Conservation (phyloP, 306 rosid species). For the Vigna hirtella region DNA sequence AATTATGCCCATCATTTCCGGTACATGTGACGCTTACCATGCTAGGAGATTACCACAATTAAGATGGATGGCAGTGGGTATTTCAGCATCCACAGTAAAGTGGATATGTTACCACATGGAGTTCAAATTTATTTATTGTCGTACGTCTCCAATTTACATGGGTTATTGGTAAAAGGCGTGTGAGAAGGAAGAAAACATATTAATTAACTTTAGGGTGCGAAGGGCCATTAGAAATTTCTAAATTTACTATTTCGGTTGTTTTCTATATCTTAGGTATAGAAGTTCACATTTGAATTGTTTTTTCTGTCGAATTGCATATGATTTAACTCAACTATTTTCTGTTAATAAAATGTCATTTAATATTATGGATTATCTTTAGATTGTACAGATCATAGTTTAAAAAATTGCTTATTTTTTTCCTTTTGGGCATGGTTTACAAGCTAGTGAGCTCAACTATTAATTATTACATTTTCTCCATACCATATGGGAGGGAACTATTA, state of each 20-base stretch:
- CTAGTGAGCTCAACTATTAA: no score
- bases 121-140: not conserved
- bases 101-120: not conserved
- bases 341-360: no score
- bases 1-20: not conserved
- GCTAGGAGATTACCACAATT: conserved; percentile 19
- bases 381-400: not conserved
- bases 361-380: not conserved
- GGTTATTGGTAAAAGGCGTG: not conserved
- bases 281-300: not conserved
- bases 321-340: not conserved
- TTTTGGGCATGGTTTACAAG: no score
- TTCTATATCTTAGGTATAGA: not conserved
- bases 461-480: no score
- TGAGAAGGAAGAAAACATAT: not conserved
- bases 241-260: not conserved
- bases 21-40: conserved; percentile 7
- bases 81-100: not conserved
- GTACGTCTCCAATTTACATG: conserved; percentile 12
- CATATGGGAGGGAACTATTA: no score
- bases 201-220: not conserved
- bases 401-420: no score
- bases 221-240: not conserved
- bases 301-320: not conserved
- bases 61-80: not conserved